Conservation (phyloP, 176 grass and related monocot genomes). For the Oropetium thomaeum region DNA sequence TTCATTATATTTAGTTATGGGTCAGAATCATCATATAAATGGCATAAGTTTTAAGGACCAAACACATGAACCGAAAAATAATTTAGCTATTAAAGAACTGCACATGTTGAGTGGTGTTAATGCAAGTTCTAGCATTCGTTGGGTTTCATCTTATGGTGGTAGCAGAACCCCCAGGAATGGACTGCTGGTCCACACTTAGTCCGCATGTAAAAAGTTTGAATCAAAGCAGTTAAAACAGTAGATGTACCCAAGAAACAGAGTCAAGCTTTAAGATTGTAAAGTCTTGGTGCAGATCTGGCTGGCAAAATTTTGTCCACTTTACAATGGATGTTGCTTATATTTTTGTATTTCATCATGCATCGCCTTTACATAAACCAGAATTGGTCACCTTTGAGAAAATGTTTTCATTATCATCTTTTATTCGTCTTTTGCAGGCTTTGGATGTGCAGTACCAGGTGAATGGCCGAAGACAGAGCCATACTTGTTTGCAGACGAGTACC, state of each 20-base stretch:
- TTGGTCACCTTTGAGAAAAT: slow-evolving; percentile 11
- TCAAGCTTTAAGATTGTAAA: not conserved
- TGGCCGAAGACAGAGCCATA: slow-evolving; percentile 47
- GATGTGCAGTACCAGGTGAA: slow-evolving; percentile 59
- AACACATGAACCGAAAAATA: not conserved
- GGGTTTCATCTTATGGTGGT: not conserved
- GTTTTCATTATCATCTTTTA: not conserved
- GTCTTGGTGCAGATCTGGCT: not conserved
- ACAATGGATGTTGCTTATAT: slow-evolving; percentile 1
- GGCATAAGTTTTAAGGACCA: not conserved
- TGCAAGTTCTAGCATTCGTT: not conserved
- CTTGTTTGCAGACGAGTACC: slow-evolving; percentile 50
- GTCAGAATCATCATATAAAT: not conserved
- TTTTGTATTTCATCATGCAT: not conserved
- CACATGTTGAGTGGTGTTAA: not conserved
- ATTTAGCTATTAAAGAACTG: not conserved
- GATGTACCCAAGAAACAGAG: not conserved
- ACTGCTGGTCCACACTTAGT: not conserved
- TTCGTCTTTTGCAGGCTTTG: slow-evolving; percentile 40
- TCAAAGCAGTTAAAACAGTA: not conserved
- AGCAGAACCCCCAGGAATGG: not conserved
- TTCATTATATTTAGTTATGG: too few relatives aligned
- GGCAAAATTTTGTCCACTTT: not conserved
- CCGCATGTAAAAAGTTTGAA: not conserved
- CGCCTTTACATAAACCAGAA: not conserved